Evolutionary conservation across 495 filamentous ascomycete genomes (phyloP).

Genomic region (Penicillium pancosmium): DNA sequence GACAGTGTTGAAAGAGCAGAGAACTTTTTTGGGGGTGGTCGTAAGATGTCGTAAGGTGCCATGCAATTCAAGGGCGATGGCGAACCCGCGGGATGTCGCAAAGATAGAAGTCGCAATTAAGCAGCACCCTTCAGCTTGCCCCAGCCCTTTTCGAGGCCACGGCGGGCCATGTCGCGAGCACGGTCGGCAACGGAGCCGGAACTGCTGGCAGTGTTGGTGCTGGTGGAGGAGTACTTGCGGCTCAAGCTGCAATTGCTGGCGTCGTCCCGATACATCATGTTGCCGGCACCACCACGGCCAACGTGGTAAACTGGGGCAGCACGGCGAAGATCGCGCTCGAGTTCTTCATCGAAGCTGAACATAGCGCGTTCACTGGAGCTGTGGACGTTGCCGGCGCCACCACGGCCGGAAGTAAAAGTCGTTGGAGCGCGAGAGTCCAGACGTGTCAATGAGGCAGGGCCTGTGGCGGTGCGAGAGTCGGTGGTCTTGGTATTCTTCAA

Average conservation of each 20-base stretch:
- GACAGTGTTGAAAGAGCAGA: slow-evolving; percentile 13
- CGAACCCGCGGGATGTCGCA: not conserved
- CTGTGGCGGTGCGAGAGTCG: slow-evolving; percentile 50
- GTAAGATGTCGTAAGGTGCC: slow-evolving; percentile 31
- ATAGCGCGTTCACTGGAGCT: slow-evolving; percentile 65
- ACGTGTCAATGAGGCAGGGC: slow-evolving; percentile 53
- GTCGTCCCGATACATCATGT: slow-evolving; percentile 58
- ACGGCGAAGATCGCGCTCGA: slow-evolving; percentile 66
- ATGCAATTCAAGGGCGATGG: slow-evolving; percentile 15
- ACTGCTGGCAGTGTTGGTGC: slow-evolving; percentile 42
- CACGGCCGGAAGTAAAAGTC: slow-evolving; percentile 77
- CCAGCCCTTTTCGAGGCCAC: slow-evolving; percentile 49
- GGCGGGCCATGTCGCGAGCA: slow-evolving; percentile 44
- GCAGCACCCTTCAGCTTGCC: slow-evolving; percentile 46
- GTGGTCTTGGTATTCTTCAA: slow-evolving; percentile 69
- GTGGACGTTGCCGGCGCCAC: slow-evolving; percentile 89
- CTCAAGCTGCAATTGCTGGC: slow-evolving; percentile 31
- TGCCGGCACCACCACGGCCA: slow-evolving; percentile 88
- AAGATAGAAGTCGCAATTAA: slow-evolving; percentile 21
- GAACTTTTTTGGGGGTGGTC: slow-evolving; percentile 36
- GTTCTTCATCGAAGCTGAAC: slow-evolving; percentile 92
- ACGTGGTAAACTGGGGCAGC: slow-evolving; percentile 75
- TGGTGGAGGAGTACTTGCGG: slow-evolving; percentile 45
- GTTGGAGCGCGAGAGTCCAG: slow-evolving; percentile 42
- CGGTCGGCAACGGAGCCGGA: slow-evolving; percentile 43